Conservation (phyloP, 305 asterid genomes). For the Fraxinus platypoda region DNA sequence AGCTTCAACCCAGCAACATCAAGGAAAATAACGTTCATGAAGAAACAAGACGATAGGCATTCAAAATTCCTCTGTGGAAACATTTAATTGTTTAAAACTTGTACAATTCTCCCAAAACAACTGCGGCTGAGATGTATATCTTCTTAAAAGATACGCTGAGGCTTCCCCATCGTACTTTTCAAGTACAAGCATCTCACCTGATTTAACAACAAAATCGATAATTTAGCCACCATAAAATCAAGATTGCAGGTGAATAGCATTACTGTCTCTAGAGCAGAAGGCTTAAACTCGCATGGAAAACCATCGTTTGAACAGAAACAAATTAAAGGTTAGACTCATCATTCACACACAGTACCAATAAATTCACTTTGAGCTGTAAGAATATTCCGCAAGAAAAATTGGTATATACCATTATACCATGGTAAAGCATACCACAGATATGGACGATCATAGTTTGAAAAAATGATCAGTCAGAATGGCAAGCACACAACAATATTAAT, state of each 20-base stretch:
- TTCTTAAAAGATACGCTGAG: constrained; percentile 51
- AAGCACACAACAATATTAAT: not conserved
- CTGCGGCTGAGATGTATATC: not conserved
- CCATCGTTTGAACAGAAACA: not conserved
- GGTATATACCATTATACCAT: not conserved
- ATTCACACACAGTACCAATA: not conserved
- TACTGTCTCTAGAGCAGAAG: too few species aligned
- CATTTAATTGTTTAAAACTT: constrained; percentile 2
- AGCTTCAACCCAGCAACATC: not conserved
- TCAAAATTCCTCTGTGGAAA: constrained; percentile 4
- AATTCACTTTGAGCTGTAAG: not conserved
- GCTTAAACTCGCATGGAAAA: too few species aligned
- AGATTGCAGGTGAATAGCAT: not conserved
- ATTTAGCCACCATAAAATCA: not conserved
- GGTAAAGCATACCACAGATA: not conserved
- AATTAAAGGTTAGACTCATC: not conserved
- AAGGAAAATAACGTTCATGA: not conserved
- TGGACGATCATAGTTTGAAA: not conserved
- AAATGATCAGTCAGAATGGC: not conserved
- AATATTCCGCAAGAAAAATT: not conserved
- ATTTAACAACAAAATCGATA: not conserved
- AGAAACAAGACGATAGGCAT: not conserved
- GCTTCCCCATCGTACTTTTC: constrained; percentile 75
- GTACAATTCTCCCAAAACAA: constrained; percentile 16
- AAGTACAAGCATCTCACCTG: constrained; percentile 73